Conservation (phyloP, 179 eudicot species). For the Monotropa hypopitys region DNA sequence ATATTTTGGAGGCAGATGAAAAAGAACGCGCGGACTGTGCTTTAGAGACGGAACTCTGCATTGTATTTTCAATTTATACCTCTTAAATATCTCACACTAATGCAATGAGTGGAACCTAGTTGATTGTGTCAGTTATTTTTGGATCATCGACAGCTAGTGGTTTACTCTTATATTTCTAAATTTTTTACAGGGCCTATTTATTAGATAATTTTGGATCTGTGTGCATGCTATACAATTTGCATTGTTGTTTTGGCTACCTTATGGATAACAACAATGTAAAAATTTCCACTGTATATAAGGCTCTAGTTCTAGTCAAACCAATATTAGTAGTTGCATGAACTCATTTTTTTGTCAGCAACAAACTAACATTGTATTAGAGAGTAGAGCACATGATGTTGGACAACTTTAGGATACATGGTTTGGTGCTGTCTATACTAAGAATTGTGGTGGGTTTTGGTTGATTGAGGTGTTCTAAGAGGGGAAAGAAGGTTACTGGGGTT, state of each 20-base stretch:
- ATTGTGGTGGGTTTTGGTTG: too few species aligned
- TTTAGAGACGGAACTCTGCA: neutral
- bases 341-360: neutral
- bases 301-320: neutral
- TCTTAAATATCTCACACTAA: neutral
- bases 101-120: neutral
- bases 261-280: neutral
- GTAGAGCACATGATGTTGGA: neutral
- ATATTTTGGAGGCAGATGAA: neutral
- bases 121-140: neutral
- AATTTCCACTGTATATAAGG: neutral
- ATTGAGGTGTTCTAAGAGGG: too few species aligned
- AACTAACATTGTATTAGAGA: neutral
- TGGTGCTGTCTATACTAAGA: neutral
- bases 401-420: neutral
- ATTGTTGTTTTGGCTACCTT: neutral
- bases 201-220: neutral
- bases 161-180: neutral
- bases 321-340: neutral
- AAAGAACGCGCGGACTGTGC: neutral
- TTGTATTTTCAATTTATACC: neutral
- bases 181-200: neutral
- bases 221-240: neutral
- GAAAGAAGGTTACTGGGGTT: too few species aligned
- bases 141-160: neutral